phyloP scores from a whole-genome alignment of 2,329 filamentous ascomycete genomes.

The Cladosporium oxysporum region DNA sequence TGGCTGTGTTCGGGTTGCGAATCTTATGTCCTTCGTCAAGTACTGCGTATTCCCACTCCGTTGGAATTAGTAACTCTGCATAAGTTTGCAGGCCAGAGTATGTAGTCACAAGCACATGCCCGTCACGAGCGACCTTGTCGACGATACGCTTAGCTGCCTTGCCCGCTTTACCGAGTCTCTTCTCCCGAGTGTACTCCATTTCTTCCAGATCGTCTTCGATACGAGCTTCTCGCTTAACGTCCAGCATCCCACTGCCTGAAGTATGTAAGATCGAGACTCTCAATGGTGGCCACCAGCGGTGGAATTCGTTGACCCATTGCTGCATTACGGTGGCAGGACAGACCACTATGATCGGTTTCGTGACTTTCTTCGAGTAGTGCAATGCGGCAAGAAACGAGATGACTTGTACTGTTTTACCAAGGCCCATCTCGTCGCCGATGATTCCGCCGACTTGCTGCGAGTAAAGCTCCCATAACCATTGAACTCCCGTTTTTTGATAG shows the following conservation, averaged over 20 bases:
- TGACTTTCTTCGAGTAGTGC: constrained; percentile 85
- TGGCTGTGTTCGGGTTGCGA: constrained; percentile 90
- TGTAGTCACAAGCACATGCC: constrained; percentile 92
- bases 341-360: constrained; percentile 84
- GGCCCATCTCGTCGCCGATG: constrained; percentile 95
- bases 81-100: constrained; percentile 97
- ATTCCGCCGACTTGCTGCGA: constrained; percentile 90
- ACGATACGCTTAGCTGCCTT: constrained; percentile 78
- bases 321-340: constrained; percentile 92
- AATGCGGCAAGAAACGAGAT: constrained; percentile 85
- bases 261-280: constrained; percentile 93
- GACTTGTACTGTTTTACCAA: constrained; percentile 89
- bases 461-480: constrained; percentile 94
- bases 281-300: constrained; percentile 98
- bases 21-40: constrained; percentile 98
- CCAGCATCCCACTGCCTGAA: constrained; percentile 94
- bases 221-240: constrained; percentile 62
- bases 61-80: constrained; percentile 74
- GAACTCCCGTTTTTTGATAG: constrained; percentile 95
- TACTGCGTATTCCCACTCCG: constrained; percentile 90
- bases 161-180: constrained; percentile 55
- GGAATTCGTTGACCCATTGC: constrained; percentile 98
- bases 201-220: constrained; percentile 65
- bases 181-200: constrained; percentile 42
- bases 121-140: constrained; percentile 75